Evolutionary conservation across 257 asterid genomes (phyloP).

Genomic region (Capsicum baccatum): DNA sequence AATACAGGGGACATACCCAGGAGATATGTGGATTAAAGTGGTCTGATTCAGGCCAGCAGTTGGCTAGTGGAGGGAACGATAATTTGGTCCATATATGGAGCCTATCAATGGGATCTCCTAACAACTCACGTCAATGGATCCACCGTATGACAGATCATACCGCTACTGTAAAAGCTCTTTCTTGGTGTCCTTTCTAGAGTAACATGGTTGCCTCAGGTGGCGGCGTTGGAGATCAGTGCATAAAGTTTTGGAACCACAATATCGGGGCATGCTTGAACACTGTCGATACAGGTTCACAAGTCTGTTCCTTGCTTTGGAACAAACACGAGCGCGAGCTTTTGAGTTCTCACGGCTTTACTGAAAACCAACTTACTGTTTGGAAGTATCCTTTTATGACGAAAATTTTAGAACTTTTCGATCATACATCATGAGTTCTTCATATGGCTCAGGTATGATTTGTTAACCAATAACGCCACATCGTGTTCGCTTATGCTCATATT

Average conservation of each 20-base stretch:
- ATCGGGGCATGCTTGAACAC: slow-evolving; percentile 95
- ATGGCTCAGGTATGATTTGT: slow-evolving; percentile 71
- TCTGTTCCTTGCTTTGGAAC: too few relatives aligned
- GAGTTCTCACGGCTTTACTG: slow-evolving; percentile 88
- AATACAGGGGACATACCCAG: too few relatives aligned
- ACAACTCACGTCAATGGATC: slow-evolving; percentile 59
- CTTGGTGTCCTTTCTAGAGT: slow-evolving; percentile 96
- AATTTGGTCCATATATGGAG: slow-evolving; percentile 96
- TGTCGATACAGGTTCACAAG: too few relatives aligned
- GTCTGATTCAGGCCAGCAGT: slow-evolving; percentile 91
- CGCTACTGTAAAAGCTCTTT: slow-evolving; percentile 91
- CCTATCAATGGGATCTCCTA: slow-evolving; percentile 65
- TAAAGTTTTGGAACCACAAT: slow-evolving; percentile 91
- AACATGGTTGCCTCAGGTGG: slow-evolving; percentile 88
- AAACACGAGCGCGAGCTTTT: too few relatives aligned
- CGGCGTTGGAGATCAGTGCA: slow-evolving; percentile 77
- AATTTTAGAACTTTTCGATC: slow-evolving; percentile 88
- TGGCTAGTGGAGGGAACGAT: slow-evolving; percentile 94
- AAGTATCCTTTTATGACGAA: slow-evolving; percentile 93
- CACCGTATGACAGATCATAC: slow-evolving; percentile 91
- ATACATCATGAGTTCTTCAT: slow-evolving; percentile 85
- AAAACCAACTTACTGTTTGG: slow-evolving; percentile 95
- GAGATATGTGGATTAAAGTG: slow-evolving; percentile 96
- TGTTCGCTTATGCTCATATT: neutral
- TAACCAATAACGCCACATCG: neutral